These are phyloP conservation scores for Rhexocercosporidium sp. DNA, from an alignment of 2,329 filamentous ascomycete species.

Conservation along the genomic window DNA sequence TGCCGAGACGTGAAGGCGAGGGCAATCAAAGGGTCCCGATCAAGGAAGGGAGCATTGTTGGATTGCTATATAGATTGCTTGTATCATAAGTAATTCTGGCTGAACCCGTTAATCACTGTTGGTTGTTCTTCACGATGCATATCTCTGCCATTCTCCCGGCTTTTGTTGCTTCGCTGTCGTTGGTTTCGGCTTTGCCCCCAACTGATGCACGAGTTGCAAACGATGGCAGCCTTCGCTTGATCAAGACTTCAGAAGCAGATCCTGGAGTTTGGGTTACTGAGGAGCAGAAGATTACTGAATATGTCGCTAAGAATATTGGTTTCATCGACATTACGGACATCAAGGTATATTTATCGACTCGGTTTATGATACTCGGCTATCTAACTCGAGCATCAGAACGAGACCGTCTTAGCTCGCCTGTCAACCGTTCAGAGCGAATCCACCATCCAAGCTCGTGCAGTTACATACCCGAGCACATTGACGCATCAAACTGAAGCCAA, in stretches of 20 bases:
- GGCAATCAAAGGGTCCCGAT: neutral
- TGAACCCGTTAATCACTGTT: neutral
- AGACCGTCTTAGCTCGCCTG: conserved; percentile 7
- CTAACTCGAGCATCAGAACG: neutral
- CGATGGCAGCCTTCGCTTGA: conserved; percentile 18
- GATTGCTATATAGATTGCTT: conserved; percentile 5
- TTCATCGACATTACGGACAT: conserved; percentile 29
- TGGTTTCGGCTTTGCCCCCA: conserved; percentile 2
- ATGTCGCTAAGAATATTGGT: conserved; percentile 26
- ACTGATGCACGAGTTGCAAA: conserved; percentile 1
- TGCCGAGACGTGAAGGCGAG: conserved; percentile 5
- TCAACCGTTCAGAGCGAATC: conserved; percentile 7
- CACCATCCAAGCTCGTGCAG: conserved; percentile 14
- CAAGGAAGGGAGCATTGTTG: neutral
- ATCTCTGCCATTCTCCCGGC: neutral
- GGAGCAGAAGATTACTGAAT: conserved; percentile 25
- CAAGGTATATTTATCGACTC: conserved; percentile 1
- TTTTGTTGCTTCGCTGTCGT: conserved; percentile 9
- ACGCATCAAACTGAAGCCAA: conserved; percentile 22
- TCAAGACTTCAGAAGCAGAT: conserved; percentile 27
- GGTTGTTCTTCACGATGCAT: neutral
- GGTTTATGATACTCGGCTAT: too few relatives aligned
- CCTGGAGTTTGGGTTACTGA: conserved; percentile 25
- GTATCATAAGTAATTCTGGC: neutral
- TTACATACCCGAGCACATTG: conserved; percentile 21